Base-by-base conservation (phyloP, 2,329 filamentous ascomycete species). In the Rhexocercosporidium sp. region DNA sequence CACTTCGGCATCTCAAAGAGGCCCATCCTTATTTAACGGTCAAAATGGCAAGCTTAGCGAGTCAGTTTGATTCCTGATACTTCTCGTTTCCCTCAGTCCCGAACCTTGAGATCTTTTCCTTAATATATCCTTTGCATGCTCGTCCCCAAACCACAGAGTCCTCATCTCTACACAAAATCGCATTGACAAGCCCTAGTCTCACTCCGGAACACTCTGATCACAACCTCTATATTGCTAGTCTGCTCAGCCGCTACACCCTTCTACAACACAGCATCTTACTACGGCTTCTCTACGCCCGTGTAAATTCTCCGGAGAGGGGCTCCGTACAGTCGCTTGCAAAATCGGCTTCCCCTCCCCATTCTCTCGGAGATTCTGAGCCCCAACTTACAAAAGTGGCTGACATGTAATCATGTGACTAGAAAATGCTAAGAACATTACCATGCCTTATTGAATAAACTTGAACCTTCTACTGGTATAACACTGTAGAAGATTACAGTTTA, bases 281-380 rank as follows among this genome's bases (percentile, higher is more conserved):
- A 75, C 44, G 72, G 73, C 11, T 49, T 66, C 20, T 72, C 71
- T 4, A 66, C 68, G 57, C 47, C 67, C 1, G 65, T 72, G 47
- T 75, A 73, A 49, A 75, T 73, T 34, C 66, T 31, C 11, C 69
- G 69, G 57, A 73, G 73, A 1, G 71, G 69, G 5, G 71, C 67
- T 11, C 78, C 79, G 60, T 81, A 80, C n/a, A n/a, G n/a, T n/a
- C n/a, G n/a, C n/a, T n/a, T n/a, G 74, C 20, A 81, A 65, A 60
- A 78, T 76, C 2, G 80, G 79, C 68, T 82, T 82, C 39, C 77
- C 77, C n/a, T n/a, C n/a, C n/a, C n/a, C n/a, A n/a, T n/a, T n/a
- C n/a, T n/a, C n/a, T n/a, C n/a, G n/a, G n/a, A n/a, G n/a, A n/a
- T n/a, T n/a, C n/a, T n/a, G n/a, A n/a, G n/a, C n/a, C n/a, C n/a